These are phyloP conservation scores for Ophiostoma australiae DNA, from an alignment of 2,329 filamentous ascomycete species.

Conservation along the genomic window DNA sequence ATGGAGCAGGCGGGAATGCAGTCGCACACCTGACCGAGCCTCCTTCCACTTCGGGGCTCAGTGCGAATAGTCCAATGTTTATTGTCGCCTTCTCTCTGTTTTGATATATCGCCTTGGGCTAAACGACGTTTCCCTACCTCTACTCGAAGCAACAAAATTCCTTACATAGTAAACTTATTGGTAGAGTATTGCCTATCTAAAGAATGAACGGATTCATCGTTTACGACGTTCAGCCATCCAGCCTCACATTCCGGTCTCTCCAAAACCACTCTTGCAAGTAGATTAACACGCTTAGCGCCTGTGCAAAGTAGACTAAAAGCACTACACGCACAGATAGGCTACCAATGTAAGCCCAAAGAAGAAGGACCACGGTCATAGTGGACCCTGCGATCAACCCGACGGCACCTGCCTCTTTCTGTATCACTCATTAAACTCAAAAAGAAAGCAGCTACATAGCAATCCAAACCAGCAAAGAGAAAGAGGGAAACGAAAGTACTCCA, in stretches of 20 bases:
- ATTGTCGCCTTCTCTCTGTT: background rate
- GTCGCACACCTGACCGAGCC: background rate
- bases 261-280: background rate
- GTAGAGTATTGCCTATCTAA: background rate
- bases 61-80: background rate
- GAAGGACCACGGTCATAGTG: constrained; percentile 10
- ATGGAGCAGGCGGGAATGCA: background rate
- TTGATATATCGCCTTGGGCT: background rate
- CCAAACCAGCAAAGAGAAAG: too few species aligned
- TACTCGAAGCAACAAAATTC: background rate
- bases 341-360: background rate
- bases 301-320: background rate
- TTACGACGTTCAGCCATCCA: background rate
- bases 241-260: background rate
- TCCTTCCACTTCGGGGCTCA: background rate
- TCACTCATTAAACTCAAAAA: background rate
- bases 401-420: constrained; percentile 22
- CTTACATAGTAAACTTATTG: too few species aligned
- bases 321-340: background rate
- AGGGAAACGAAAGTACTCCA: background rate
- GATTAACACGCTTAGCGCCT: background rate
- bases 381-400: constrained; percentile 13
- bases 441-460: background rate
- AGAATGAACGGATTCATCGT: background rate
- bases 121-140: background rate